These are phyloP conservation scores for Salvia sclarea DNA, from an alignment of 305 asterid genomes.

Conservation along the genomic window DNA sequence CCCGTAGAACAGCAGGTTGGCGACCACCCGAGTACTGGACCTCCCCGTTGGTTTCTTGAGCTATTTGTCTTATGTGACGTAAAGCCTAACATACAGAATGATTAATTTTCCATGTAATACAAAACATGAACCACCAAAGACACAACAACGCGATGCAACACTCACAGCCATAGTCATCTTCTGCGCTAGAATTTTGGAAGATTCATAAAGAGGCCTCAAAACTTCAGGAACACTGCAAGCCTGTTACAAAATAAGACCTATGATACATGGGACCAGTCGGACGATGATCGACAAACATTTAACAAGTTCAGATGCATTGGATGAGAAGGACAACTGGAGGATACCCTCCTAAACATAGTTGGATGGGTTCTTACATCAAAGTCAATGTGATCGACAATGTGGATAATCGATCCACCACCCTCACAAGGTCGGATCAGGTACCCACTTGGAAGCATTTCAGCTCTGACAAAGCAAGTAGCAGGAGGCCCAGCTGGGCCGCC, in stretches of 20 bases:
- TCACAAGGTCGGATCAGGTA: constrained; percentile 92
- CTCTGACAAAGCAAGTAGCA: constrained; percentile 72
- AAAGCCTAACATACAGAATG: constrained; percentile 54
- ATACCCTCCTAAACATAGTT: not conserved
- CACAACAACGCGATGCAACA: not conserved
- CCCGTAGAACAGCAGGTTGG: constrained; percentile 85
- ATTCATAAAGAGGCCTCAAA: constrained; percentile 90
- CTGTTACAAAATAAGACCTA: constrained; percentile 38
- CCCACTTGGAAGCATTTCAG: constrained; percentile 95
- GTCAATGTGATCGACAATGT: constrained; percentile 95
- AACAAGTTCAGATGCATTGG: not conserved
- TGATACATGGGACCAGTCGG: not conserved
- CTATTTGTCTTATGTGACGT: constrained; percentile 82
- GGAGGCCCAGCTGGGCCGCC: constrained; percentile 93
- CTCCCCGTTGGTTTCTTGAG: constrained; percentile 89
- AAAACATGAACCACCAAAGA: not conserved
- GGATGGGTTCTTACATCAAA: constrained; percentile 58
- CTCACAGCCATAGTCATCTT: constrained; percentile 95
- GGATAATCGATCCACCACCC: constrained; percentile 93
- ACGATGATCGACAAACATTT: not conserved
- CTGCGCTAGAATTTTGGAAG: constrained; percentile 90
- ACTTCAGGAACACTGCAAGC: constrained; percentile 96
- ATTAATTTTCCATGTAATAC: not conserved
- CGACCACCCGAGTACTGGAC: constrained; percentile 80
- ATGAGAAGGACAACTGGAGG: not conserved